Conservation (phyloP, 352 stramenopile species). For the Hyphochytrium catenoides region DNA sequence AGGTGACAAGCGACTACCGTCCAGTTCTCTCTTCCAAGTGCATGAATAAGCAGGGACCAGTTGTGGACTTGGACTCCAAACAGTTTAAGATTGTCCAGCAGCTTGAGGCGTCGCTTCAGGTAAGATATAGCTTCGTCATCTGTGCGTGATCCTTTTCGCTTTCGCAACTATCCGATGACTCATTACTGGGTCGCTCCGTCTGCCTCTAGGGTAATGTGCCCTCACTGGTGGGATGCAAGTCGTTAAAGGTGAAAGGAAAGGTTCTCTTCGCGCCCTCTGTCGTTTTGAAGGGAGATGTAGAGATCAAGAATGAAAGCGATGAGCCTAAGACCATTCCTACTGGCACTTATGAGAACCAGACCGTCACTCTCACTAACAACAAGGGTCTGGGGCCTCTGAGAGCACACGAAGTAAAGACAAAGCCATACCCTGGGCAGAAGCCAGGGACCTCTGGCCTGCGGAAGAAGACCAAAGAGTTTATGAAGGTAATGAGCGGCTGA, state of each 20-base stretch:
- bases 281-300: constrained; percentile 75
- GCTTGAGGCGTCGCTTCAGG: constrained; percentile 76
- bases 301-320: constrained; percentile 80
- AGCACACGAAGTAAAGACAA: constrained; percentile 46
- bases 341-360: constrained; percentile 78
- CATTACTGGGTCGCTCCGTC: no score
- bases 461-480: constrained; percentile 98
- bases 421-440: constrained; percentile 82
- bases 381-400: constrained; percentile 74
- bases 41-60: constrained; percentile 77
- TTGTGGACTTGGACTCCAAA: constrained; percentile 85
- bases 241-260: constrained; percentile 81
- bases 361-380: constrained; percentile 77
- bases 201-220: constrained; percentile 77
- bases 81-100: constrained; percentile 95
- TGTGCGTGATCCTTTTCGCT: no score
- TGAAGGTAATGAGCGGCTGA: no score
- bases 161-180: no score
- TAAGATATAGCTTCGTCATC: no score
- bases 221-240: constrained; percentile 81
- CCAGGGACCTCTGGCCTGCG: constrained; percentile 90
- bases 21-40: constrained; percentile 76
- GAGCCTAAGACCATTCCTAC: constrained; percentile 84
- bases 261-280: constrained; percentile 74
- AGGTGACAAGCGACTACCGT: constrained; percentile 83